These are phyloP conservation scores for Leccinum discolor DNA, from an alignment of 1,284 basidiomycete genomes.

Conservation along the genomic window DNA sequence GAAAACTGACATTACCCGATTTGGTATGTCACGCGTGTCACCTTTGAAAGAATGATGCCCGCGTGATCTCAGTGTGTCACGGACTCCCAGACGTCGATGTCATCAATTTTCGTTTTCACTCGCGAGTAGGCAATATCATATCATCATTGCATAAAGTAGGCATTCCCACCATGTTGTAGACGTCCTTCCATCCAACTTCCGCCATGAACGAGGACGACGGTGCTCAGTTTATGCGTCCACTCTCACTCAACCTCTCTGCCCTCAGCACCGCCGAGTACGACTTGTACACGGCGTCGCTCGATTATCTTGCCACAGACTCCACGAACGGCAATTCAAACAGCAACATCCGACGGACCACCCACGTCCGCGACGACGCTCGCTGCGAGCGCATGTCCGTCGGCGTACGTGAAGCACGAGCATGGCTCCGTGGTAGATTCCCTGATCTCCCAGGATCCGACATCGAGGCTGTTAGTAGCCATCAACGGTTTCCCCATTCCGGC, in stretches of 20 bases:
- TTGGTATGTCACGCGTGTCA: too few species aligned
- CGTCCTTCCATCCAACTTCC: not conserved
- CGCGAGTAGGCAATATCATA: too few species aligned
- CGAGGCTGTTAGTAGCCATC: slow-evolving; percentile 47
- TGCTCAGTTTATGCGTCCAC: slow-evolving; percentile 44
- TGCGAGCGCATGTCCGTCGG: slow-evolving; percentile 54
- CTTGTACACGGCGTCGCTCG: slow-evolving; percentile 60
- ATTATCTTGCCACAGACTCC: slow-evolving; percentile 48
- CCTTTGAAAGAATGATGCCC: too few species aligned
- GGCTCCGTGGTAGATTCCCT: slow-evolving; percentile 70
- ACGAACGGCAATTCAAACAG: slow-evolving; percentile 20
- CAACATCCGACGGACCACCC: not conserved
- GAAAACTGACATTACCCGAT: too few species aligned
- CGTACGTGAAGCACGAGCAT: slow-evolving; percentile 68
- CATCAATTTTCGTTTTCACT: too few species aligned
- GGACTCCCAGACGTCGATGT: too few species aligned
- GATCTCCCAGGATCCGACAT: slow-evolving; percentile 50
- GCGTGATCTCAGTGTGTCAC: too few species aligned
- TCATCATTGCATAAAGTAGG: too few species aligned
- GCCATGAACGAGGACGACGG: slow-evolving; percentile 2
- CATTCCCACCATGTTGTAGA: too few species aligned
- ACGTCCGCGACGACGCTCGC: slow-evolving; percentile 41
- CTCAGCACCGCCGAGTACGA: slow-evolving; percentile 71
- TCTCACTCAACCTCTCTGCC: slow-evolving; percentile 71
- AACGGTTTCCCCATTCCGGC: not conserved